phyloP scores from a whole-genome alignment of 2,329 filamentous ascomycete species.

The Chlorencoelia australis region DNA sequence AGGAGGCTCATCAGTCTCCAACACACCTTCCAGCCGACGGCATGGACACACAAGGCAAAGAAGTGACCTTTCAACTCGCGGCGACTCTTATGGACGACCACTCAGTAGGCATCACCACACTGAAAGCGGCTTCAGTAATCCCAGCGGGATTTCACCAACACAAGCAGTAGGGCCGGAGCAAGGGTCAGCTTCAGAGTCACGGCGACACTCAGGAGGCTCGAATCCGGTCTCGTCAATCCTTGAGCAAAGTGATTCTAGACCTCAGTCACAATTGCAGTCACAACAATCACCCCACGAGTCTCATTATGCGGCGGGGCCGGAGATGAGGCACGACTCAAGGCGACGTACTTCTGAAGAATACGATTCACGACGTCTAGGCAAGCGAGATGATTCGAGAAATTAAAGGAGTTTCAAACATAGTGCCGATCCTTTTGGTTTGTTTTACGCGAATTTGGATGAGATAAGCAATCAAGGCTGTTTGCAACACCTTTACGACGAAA shows the following conservation, averaged over 20 bases:
- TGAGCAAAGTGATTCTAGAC: slow-evolving; percentile 21
- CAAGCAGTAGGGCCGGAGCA: slow-evolving; percentile 10
- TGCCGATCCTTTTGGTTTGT: slow-evolving; percentile 4
- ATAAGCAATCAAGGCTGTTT: no score
- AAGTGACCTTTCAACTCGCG: slow-evolving; percentile 44
- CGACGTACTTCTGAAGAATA: slow-evolving; percentile 19
- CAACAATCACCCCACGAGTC: slow-evolving; percentile 18
- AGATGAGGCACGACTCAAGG: slow-evolving; percentile 23
- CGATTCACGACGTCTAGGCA: slow-evolving; percentile 16
- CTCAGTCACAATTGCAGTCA: slow-evolving; percentile 13
- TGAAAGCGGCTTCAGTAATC: slow-evolving; percentile 19
- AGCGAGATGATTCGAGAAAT: slow-evolving; percentile 27
- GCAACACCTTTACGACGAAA: no score
- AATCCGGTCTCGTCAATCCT: slow-evolving; percentile 25
- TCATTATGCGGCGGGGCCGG: slow-evolving; percentile 20
- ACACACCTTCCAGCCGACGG: slow-evolving; percentile 43
- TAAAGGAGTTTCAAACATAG: slow-evolving; percentile 23
- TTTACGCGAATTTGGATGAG: background rate
- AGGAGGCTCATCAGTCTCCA: slow-evolving; percentile 40
- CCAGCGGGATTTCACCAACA: slow-evolving; percentile 16
- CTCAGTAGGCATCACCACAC: slow-evolving; percentile 29
- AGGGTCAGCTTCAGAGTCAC: slow-evolving; percentile 12
- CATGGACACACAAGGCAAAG: slow-evolving; percentile 53
- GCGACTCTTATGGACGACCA: slow-evolving; percentile 30
- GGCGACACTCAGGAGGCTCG: slow-evolving; percentile 19